Conservation (phyloP, 1,284 basidiomycete species). For the Apiotrichum akiyoshidainum region DNA sequence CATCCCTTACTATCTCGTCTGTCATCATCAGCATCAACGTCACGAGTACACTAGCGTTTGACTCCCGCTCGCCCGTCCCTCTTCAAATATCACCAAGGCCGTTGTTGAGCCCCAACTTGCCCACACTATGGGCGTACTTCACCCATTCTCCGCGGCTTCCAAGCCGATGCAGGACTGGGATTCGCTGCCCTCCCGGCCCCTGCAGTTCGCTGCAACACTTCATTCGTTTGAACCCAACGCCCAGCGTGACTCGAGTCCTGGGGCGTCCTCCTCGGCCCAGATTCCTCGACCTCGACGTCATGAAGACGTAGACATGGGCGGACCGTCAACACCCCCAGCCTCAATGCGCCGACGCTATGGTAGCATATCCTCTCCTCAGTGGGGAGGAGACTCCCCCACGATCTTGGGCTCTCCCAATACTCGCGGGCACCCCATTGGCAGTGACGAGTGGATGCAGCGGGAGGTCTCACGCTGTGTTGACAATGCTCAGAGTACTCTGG, state of each 20-base stretch:
- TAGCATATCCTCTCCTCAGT: background rate
- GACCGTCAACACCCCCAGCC: background rate
- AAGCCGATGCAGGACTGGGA: constrained; percentile 41
- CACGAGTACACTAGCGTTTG: background rate
- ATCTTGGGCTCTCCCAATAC: background rate
- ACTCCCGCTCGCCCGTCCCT: background rate
- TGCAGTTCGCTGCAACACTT: constrained; percentile 43
- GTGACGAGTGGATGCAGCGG: constrained; percentile 45
- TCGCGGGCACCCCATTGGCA: constrained; percentile 19
- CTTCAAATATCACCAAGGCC: background rate
- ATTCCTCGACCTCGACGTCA: constrained; percentile 24
- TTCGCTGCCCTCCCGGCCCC: constrained; percentile 35
- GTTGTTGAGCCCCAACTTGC: background rate
- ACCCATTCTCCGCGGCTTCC: constrained; percentile 46
- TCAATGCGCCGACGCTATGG: constrained; percentile 7
- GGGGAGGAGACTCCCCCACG: background rate
- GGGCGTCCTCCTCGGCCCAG: background rate
- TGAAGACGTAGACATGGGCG: background rate
- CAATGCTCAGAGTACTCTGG: constrained; percentile 27
- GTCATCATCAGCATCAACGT: too few relatives aligned
- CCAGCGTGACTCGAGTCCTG: constrained; percentile 3
- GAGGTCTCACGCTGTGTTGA: constrained; percentile 40
- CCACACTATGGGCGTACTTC: constrained; percentile 31
- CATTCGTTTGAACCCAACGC: constrained; percentile 28
- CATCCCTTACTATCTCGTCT: too few relatives aligned